phyloP scores from a whole-genome alignment of 768 basidiomycete species.

The Amanita jacksonii region DNA sequence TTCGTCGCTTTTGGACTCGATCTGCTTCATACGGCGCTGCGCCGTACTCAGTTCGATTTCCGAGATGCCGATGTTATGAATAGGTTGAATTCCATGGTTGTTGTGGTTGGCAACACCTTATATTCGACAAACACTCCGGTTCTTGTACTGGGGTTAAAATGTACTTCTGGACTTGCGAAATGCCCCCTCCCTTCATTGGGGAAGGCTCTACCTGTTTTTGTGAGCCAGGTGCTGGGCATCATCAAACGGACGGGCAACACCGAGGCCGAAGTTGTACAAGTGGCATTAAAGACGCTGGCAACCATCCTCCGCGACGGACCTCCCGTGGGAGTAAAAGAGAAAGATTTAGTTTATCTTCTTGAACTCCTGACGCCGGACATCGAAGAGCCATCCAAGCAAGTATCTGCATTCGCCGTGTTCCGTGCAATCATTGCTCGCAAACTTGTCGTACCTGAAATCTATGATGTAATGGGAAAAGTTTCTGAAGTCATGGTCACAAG shows the following conservation, averaged over 20 bases:
- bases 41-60: slow-evolving; percentile 81
- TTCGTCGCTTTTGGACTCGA: slow-evolving; percentile 92
- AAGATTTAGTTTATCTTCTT: slow-evolving; percentile 79
- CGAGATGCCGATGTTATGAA: slow-evolving; percentile 61
- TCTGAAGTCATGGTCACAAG: slow-evolving; percentile 89
- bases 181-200: slow-evolving; percentile 73
- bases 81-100: slow-evolving; percentile 82
- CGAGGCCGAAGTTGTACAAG: slow-evolving; percentile 85
- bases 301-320: slow-evolving; percentile 86
- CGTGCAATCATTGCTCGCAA: slow-evolving; percentile 86
- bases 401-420: slow-evolving; percentile 78
- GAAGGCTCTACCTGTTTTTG: slow-evolving; percentile 71
- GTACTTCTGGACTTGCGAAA: slow-evolving; percentile 69
- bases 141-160: slow-evolving; percentile 65
- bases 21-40: slow-evolving; percentile 78
- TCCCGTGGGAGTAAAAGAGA: slow-evolving; percentile 73
- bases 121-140: slow-evolving; percentile 78
- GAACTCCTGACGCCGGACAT: slow-evolving; percentile 83
- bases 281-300: slow-evolving; percentile 79
- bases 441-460: slow-evolving; percentile 92
- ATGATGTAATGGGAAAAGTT: slow-evolving; percentile 92
- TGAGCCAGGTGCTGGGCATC: slow-evolving; percentile 77
- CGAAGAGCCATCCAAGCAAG: slow-evolving; percentile 82
- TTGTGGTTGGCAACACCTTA: slow-evolving; percentile 83
- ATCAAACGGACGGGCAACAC: slow-evolving; percentile 77